These are phyloP conservation scores for Cyamopsis tetragonoloba DNA, from an alignment of 306 rosid species.

Conservation along the genomic window DNA sequence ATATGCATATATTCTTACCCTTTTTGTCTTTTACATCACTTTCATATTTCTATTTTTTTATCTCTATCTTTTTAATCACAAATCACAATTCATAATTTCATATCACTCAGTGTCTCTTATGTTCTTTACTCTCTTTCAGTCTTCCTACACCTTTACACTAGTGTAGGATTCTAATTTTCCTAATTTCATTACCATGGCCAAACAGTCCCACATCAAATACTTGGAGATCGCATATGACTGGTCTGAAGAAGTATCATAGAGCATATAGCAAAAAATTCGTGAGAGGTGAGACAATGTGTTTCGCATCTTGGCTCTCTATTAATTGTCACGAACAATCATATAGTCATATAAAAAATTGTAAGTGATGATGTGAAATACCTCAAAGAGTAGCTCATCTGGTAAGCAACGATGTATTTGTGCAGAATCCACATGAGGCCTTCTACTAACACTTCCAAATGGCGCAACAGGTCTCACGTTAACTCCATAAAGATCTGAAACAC, in stretches of 20 bases:
- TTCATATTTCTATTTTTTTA: too few relatives aligned
- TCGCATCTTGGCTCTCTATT: background rate
- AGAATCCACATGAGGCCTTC: constrained; percentile 67
- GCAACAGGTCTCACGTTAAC: constrained; percentile 94
- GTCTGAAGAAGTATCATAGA: constrained; percentile 7
- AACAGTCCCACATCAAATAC: background rate
- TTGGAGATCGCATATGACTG: background rate
- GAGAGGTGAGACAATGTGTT: too few relatives aligned
- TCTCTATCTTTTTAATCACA: too few relatives aligned
- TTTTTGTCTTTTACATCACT: too few relatives aligned
- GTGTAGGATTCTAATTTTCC: too few relatives aligned
- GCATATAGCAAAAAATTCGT: background rate
- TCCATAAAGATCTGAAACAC: constrained; percentile 82
- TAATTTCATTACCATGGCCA: background rate
- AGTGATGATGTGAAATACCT: constrained; percentile 46
- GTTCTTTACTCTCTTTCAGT: too few relatives aligned
- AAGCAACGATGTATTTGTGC: constrained; percentile 65
- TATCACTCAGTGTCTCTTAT: too few relatives aligned
- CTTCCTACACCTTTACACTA: too few relatives aligned
- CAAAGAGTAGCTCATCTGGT: constrained; percentile 87
- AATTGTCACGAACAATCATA: background rate
- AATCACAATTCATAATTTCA: too few relatives aligned
- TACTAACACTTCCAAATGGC: constrained; percentile 82
- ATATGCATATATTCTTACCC: too few relatives aligned
- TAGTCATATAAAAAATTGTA: background rate